phyloP scores from a whole-genome alignment of 169 alveolate genomes.

The Cryptosporidium parvum region DNA sequence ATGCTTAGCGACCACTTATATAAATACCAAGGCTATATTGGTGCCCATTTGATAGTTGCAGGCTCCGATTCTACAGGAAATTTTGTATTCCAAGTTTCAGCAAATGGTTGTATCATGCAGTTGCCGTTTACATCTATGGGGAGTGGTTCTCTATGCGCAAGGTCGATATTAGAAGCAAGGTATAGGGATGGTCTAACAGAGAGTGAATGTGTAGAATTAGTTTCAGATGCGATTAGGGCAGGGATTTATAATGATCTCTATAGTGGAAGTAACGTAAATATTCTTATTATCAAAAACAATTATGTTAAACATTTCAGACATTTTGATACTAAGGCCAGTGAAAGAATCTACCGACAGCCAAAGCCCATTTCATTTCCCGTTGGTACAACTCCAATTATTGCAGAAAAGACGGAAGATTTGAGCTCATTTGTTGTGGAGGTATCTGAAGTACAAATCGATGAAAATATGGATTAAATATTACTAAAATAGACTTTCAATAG shows the following conservation, averaged over 20 bases:
- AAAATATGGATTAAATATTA: slow-evolving; percentile 7
- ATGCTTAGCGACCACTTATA: slow-evolving; percentile 90
- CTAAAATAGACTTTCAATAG: not conserved
- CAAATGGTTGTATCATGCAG: slow-evolving; percentile 93
- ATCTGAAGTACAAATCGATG: slow-evolving; percentile 15
- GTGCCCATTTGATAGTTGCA: slow-evolving; percentile 97
- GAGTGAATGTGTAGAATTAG: slow-evolving; percentile 92
- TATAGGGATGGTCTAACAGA: slow-evolving; percentile 93
- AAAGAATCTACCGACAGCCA: slow-evolving; percentile 83
- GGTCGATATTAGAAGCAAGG: slow-evolving; percentile 94
- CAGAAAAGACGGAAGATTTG: slow-evolving; percentile 82
- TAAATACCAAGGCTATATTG: slow-evolving; percentile 95
- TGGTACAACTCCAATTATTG: slow-evolving; percentile 84
- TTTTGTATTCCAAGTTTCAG: slow-evolving; percentile 91
- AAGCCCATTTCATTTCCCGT: slow-evolving; percentile 80
- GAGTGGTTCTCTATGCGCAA: slow-evolving; percentile 97
- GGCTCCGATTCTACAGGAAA: slow-evolving; percentile 98
- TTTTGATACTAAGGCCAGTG: slow-evolving; percentile 80
- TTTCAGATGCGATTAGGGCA: slow-evolving; percentile 94
- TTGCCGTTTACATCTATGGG: slow-evolving; percentile 97
- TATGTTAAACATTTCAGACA: slow-evolving; percentile 89
- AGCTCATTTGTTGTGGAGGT: slow-evolving; percentile 64
- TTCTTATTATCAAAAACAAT: slow-evolving; percentile 90
- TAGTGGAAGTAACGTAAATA: slow-evolving; percentile 96
- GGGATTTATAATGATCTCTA: slow-evolving; percentile 97